Conservation (phyloP, 2,329 filamentous ascomycete species). For the Blumeria graminis region DNA sequence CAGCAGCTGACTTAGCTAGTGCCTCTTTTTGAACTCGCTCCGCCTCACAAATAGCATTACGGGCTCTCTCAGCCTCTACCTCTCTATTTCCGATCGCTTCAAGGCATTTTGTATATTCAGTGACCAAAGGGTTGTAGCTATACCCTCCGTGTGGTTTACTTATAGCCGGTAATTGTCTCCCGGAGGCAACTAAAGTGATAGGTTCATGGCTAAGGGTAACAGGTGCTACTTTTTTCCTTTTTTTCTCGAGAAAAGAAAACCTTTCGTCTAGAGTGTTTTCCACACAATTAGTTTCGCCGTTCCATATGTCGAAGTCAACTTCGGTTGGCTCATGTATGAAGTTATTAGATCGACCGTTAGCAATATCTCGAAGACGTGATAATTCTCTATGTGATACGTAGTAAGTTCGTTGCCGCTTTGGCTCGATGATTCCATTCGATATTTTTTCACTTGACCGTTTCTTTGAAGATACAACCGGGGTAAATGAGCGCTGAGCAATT, state of each 20-base stretch:
- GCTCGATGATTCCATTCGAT: constrained; percentile 44
- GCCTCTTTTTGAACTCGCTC: constrained; percentile 45
- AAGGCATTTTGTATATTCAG: constrained; percentile 61
- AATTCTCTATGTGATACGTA: constrained; percentile 76
- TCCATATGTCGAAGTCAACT: constrained; percentile 63
- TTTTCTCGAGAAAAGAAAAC: constrained; percentile 42
- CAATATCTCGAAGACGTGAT: constrained; percentile 50
- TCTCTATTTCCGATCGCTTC: constrained; percentile 54
- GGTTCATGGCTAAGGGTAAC: constrained; percentile 52
- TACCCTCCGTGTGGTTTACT: constrained; percentile 56
- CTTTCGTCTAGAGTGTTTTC: constrained; percentile 23
- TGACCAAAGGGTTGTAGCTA: constrained; percentile 79
- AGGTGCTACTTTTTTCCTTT: constrained; percentile 44
- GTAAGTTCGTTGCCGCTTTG: constrained; percentile 53
- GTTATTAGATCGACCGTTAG: constrained; percentile 37
- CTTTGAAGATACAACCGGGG: constrained; percentile 53
- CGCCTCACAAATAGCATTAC: constrained; percentile 39
- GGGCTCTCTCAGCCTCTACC: constrained; percentile 52
- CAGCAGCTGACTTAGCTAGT: constrained; percentile 42
- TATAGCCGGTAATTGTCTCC: constrained; percentile 58
- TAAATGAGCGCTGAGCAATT: constrained; percentile 56
- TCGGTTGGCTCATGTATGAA: constrained; percentile 24
- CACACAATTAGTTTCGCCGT: constrained; percentile 22
- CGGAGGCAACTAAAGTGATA: constrained; percentile 59
- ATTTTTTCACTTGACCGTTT: constrained; percentile 52